phyloP scores from a whole-genome alignment of 1,284 basidiomycete species.

The Apiotrichum montevideense region DNA sequence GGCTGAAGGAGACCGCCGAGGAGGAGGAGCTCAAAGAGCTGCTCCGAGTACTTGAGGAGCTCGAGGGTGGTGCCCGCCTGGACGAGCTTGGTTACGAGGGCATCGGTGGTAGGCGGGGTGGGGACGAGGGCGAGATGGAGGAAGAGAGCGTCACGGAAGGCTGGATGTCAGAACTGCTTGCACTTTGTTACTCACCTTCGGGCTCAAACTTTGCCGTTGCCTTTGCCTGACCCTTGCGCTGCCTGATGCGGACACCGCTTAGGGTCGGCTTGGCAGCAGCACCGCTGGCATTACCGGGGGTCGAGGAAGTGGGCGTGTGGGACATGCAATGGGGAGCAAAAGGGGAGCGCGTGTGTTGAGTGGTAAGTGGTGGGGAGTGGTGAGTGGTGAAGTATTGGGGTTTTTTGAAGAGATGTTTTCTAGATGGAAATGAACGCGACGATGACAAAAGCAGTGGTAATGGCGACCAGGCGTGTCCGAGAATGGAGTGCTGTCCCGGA shows the following conservation, averaged over 20 bases:
- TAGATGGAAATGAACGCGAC: too few species aligned
- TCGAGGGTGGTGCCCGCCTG: constrained; percentile 88
- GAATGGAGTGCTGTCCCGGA: too few species aligned
- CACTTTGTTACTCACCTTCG: constrained; percentile 42
- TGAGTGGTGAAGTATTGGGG: background rate
- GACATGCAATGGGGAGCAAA: constrained; percentile 39
- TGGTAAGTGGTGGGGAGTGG: background rate
- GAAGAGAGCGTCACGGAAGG: constrained; percentile 90
- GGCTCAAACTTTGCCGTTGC: constrained; percentile 54
- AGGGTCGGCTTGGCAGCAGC: constrained; percentile 47
- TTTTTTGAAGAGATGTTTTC: background rate
- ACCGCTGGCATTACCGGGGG: constrained; percentile 42
- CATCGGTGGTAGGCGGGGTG: constrained; percentile 61
- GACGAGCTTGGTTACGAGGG: constrained; percentile 60
- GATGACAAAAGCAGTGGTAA: too few species aligned
- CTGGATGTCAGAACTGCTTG: constrained; percentile 46
- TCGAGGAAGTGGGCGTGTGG: constrained; percentile 41
- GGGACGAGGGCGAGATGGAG: constrained; percentile 86
- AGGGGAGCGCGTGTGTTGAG: background rate
- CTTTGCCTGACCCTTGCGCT: constrained; percentile 49
- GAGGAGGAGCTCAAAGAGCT: constrained; percentile 89
- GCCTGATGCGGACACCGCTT: constrained; percentile 50
- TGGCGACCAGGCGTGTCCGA: too few species aligned
- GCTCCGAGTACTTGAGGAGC: constrained; percentile 90
- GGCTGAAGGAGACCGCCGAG: constrained; percentile 93